Evolutionary conservation across 2,329 filamentous ascomycete species (phyloP).

Genomic region (Nemania bipapillata): DNA sequence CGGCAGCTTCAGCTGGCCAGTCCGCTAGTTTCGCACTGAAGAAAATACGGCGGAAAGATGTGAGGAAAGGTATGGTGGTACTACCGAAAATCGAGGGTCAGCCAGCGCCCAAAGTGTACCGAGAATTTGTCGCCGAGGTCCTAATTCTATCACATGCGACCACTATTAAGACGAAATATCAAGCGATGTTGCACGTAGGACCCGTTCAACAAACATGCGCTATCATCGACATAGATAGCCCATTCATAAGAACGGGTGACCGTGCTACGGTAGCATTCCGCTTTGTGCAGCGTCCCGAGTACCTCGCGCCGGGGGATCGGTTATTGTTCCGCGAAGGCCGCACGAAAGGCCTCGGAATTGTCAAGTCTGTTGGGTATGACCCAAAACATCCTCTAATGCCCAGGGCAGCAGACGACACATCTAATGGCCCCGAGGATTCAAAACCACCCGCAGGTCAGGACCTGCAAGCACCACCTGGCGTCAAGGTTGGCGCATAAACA

Average conservation of each 20-base stretch:
- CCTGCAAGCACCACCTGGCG: constrained; percentile 35
- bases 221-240: constrained; percentile 97
- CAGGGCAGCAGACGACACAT: constrained; percentile 32
- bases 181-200: constrained; percentile 97
- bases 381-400: constrained; percentile 59
- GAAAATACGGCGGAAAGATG: constrained; percentile 86
- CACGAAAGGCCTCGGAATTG: constrained; percentile 94
- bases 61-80: constrained; percentile 97
- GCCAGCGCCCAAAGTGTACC: constrained; percentile 74
- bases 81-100: constrained; percentile 82
- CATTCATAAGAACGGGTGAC: constrained; percentile 92
- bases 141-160: constrained; percentile 95
- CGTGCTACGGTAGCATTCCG: constrained; percentile 93
- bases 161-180: constrained; percentile 95
- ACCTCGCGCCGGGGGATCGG: constrained; percentile 85
- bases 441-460: constrained; percentile 36
- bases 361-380: constrained; percentile 92
- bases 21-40: constrained; percentile 92
- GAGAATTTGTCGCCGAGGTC: constrained; percentile 85
- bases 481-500: constrained; percentile 40
- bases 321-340: constrained; percentile 93
- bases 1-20: constrained; percentile 88
- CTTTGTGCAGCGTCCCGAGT: constrained; percentile 94
- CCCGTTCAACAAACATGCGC: constrained; percentile 94
- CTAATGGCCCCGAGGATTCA: constrained; percentile 27